Evolutionary conservation across 192 early-diverging fungal species (phyloP), one percentile per base, ranked within the genome.

Genomic region (Umbelopsis sp.): DNA sequence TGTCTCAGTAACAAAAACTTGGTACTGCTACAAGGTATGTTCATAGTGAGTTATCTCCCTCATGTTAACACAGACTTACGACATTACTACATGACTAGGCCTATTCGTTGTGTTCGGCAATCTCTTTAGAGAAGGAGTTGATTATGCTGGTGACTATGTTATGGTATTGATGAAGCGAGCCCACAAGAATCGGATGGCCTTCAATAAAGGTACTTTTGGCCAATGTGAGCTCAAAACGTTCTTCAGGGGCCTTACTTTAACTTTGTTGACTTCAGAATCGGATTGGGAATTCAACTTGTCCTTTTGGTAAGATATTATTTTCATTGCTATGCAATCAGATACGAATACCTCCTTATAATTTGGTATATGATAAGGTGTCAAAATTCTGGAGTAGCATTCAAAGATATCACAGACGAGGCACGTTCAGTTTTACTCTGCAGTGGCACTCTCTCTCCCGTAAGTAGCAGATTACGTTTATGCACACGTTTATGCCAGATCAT

Each of bases 401-500:
- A 47, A 2, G 77, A 85, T 36, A 76, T 89, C 10, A 71, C 84
- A 0, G 45, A 70, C 0, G 17, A 69, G n/a, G 69, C 85, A 0
- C 80, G 82, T 10, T 84, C 88, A 0, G 78, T 91, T 20, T 73
- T 91, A 5, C 53, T 91, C 38, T 90, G 87, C 22, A 89, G 87
- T 70, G 89, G 89, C 36, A 91, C 89, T 12, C 80, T 91, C n/a
- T 89, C 89, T 31, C 89, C 89, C 4, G 71, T 76, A 74, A 72
- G 82, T 77, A 11, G 12, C 38, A 11, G 8, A 6, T 81, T 22
- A 74, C 72, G 12, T 79, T 56, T 5, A 26, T 9, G 53, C 16
- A 31, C 53, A 44, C 5, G 7, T 17, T n/a, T 49, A 6, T 49
- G 45, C 16, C 16, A 49, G 0, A 49, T n/a, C 16, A 49, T 49